Evolutionary conservation across 164 flowering plant genomes (phyloP), one percentile per base, ranked within the genome.

Genomic region (Stephania cephalantha): DNA sequence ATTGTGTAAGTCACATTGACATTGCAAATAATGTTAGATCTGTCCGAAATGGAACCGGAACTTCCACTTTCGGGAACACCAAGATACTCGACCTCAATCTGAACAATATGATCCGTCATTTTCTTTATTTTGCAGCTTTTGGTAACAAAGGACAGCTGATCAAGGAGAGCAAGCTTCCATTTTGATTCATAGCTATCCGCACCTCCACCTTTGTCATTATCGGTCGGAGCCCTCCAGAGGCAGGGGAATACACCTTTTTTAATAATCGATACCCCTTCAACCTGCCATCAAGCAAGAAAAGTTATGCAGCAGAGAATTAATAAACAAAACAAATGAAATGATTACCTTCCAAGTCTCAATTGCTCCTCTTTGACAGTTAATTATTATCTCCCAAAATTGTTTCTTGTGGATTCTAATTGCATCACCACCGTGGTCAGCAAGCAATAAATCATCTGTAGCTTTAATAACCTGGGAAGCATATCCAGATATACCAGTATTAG

Each of bases 141-240:
- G 0, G 84, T 81, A 68, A 74, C 50, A 78, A 90, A 87, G 48
- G 65, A 46, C 67, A 92, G 52, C 78, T 79, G 81, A 80, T 92
- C 87, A 50, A 95, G 84, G 71, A 71, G 77, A 44, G 94, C 88
- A 71, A 86, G 87, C 80, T 86, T 89, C 99, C 99, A 95, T 80
- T 74, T 85, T 25, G 92, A 85, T 25, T 82, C 79, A 74, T 95
- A 92, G 85, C 98, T 91, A 67, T 77, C 50, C 64, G 71, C 69
- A 25, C 77, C 91, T 74, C 98, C 99, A 13, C 99, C 99, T 78
- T 90, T 92, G 84, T 95, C 99, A 79, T 95, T 95, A 76, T 95
- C 99, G 11, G 94, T 95, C 7, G 95, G 97, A 66, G 99, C 99
- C 74, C 99, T 80, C 99, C 99, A 95, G 74, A 95, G 90, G 90